Evolutionary conservation across 306 rosid genomes (phyloP).

Genomic region (Prunus armeniaca): DNA sequence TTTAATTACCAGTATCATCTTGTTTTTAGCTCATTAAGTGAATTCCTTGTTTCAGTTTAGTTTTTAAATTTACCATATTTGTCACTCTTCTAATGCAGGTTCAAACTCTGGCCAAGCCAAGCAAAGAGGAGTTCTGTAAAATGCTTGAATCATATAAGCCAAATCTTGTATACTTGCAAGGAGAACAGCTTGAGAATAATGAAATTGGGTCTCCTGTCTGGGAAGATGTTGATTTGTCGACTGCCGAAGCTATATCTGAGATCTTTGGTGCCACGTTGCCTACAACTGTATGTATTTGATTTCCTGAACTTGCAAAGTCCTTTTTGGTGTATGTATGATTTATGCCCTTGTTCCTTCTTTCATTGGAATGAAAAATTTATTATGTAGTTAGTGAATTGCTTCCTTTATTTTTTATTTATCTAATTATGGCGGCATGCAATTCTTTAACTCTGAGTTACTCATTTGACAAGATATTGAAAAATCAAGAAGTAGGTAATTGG

Average conservation of each 20-base stretch:
- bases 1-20: not conserved
- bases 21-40: not conserved
- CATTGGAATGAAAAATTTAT: not conserved
- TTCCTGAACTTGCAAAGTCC: conserved; percentile 9
- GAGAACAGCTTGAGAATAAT: conserved; percentile 64
- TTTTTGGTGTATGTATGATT: not conserved
- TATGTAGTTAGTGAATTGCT: not conserved
- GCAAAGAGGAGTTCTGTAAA: conserved; percentile 64
- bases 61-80: not conserved
- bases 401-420: not conserved
- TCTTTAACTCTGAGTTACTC: conserved; percentile 10
- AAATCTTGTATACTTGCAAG: conserved; percentile 79
- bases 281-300: conserved; percentile 60
- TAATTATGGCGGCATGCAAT: not conserved
- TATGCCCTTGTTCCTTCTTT: not conserved
- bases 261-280: conserved; percentile 71
- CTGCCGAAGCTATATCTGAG: conserved; percentile 58
- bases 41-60: not conserved
- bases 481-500: not conserved
- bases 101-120: conserved; percentile 69
- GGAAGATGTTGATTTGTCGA: conserved; percentile 66
- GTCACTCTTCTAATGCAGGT: conserved; percentile 53
- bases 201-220: conserved; percentile 77
- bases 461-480: conserved; percentile 5
- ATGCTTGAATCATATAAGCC: conserved; percentile 72